These are phyloP conservation scores for Candida odintsovae DNA, from an alignment of 805 yeast species.

Conservation along the genomic window DNA sequence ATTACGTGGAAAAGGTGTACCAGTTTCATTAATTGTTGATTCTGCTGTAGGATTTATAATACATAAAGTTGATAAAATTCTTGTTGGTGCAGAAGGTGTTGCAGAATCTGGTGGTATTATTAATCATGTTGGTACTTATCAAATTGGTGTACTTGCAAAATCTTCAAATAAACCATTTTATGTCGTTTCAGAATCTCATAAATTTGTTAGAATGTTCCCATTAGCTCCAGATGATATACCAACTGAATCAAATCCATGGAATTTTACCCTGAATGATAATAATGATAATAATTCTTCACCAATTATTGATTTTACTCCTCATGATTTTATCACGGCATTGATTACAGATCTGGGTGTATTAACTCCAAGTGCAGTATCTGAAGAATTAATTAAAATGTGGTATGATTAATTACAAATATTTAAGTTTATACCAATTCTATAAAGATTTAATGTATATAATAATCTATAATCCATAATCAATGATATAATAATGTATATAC, in stretches of 20 bases:
- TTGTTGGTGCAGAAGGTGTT: slow-evolving; percentile 98
- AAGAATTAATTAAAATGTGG: slow-evolving; percentile 97
- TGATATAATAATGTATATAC: no score
- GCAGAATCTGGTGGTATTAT: slow-evolving; percentile 98
- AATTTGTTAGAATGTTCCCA: slow-evolving; percentile 94
- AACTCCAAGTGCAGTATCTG: slow-evolving; percentile 98
- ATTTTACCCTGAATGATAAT: slow-evolving; percentile 32
- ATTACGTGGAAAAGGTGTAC: slow-evolving; percentile 68
- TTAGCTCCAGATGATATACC: slow-evolving; percentile 90
- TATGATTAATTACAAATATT: slow-evolving; percentile 48
- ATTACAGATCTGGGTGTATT: slow-evolving; percentile 95
- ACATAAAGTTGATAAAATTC: slow-evolving; percentile 85
- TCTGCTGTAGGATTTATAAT: slow-evolving; percentile 91
- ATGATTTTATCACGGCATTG: slow-evolving; percentile 89
- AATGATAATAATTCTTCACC: slow-evolving; percentile 42
- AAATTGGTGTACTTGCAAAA: slow-evolving; percentile 87
- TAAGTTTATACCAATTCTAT: not conserved
- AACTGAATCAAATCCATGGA: slow-evolving; percentile 41
- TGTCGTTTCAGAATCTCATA: slow-evolving; percentile 91
- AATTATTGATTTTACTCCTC: slow-evolving; percentile 88
- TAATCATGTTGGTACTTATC: slow-evolving; percentile 91
- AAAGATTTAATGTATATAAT: not conserved
- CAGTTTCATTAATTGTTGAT: slow-evolving; percentile 84
- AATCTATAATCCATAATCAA: not conserved
- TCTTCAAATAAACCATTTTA: slow-evolving; percentile 89